Evolutionary conservation across 345 rosid genomes (phyloP).

Genomic region (Lepidium sativum): DNA sequence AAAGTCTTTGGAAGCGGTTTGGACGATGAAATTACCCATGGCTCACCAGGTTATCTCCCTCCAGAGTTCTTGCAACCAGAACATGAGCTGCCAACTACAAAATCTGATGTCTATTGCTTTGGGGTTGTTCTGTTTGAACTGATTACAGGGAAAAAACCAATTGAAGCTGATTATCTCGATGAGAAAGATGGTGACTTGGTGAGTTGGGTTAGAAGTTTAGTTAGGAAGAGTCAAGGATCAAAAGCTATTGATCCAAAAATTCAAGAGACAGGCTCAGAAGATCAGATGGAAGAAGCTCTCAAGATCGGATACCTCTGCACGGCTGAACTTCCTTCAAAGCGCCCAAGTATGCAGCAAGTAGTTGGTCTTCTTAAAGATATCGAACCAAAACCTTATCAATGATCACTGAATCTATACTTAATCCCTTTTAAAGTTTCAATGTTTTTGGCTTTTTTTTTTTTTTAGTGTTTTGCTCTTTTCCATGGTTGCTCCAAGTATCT

Average conservation of each 20-base stretch:
- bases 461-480: slow-evolving; percentile 15
- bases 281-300: slow-evolving; percentile 73
- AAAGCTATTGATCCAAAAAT: slow-evolving; percentile 73
- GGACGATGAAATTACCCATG: slow-evolving; percentile 57
- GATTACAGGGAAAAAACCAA: slow-evolving; percentile 66
- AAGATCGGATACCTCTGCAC: slow-evolving; percentile 94
- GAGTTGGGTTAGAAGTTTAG: slow-evolving; percentile 68
- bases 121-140: slow-evolving; percentile 84
- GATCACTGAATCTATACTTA: slow-evolving; percentile 6
- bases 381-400: slow-evolving; percentile 44
- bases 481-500: slow-evolving; percentile 8
- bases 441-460: neutral
- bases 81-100: slow-evolving; percentile 53
- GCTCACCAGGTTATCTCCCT: slow-evolving; percentile 73
- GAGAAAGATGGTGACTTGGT: slow-evolving; percentile 50
- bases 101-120: slow-evolving; percentile 85
- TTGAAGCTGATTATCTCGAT: slow-evolving; percentile 63
- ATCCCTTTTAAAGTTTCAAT: neutral
- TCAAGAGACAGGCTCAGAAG: slow-evolving; percentile 47
- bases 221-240: slow-evolving; percentile 51
- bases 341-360: slow-evolving; percentile 94
- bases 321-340: slow-evolving; percentile 71
- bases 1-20: slow-evolving; percentile 72
- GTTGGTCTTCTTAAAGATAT: slow-evolving; percentile 95
- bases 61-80: slow-evolving; percentile 68